Percentiles rank a stretch among this genome's conserved stretches.
Evolutionary conservation across 2,329 filamentous ascomycete genomes (phyloP).

Genomic region (Fusarium camptoceras): DNA sequence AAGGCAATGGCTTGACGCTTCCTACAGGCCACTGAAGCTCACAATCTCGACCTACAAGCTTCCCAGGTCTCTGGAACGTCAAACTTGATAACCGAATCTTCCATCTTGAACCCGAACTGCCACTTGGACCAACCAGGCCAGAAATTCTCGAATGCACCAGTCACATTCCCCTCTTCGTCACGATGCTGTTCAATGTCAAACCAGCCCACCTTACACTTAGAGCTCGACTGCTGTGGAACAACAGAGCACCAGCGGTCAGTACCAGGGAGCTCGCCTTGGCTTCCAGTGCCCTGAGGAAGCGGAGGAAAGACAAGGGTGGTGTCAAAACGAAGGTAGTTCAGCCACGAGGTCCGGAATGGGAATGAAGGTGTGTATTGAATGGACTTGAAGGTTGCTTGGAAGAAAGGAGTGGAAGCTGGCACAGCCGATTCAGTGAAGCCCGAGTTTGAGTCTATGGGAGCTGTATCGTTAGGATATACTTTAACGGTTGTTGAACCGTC

Average conservation of each 20-base stretch:
- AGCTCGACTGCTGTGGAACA: constrained; percentile 48
- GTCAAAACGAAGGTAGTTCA: constrained; percentile 57
- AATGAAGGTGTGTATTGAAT: constrained; percentile 58
- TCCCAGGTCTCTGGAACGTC: constrained; percentile 47
- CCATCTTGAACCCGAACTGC: constrained; percentile 57
- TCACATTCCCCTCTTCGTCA: constrained; percentile 35
- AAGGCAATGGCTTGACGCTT: neutral
- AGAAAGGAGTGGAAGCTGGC: constrained; percentile 55
- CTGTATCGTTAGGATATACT: constrained; percentile 59
- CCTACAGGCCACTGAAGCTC: neutral
- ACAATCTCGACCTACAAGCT: constrained; percentile 43
- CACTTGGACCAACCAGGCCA: constrained; percentile 61
- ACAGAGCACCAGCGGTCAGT: constrained; percentile 61
- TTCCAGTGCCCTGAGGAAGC: constrained; percentile 55
- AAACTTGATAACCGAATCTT: constrained; percentile 51
- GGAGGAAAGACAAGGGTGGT: constrained; percentile 61
- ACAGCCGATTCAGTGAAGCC: constrained; percentile 48
- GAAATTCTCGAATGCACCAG: constrained; percentile 54
- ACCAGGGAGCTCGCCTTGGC: constrained; percentile 57
- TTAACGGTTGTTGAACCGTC: constrained; percentile 55
- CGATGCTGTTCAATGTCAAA: constrained; percentile 59
- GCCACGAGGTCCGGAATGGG: constrained; percentile 55
- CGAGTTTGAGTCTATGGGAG: constrained; percentile 30
- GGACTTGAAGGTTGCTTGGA: constrained; percentile 59
- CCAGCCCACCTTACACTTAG: constrained; percentile 57